A percentile compares a stretch with the other conserved stretches of the same genome.
Evolutionary conservation across 2,329 filamentous ascomycete genomes (phyloP).

Genomic region (Cladophialophora bantiana): DNA sequence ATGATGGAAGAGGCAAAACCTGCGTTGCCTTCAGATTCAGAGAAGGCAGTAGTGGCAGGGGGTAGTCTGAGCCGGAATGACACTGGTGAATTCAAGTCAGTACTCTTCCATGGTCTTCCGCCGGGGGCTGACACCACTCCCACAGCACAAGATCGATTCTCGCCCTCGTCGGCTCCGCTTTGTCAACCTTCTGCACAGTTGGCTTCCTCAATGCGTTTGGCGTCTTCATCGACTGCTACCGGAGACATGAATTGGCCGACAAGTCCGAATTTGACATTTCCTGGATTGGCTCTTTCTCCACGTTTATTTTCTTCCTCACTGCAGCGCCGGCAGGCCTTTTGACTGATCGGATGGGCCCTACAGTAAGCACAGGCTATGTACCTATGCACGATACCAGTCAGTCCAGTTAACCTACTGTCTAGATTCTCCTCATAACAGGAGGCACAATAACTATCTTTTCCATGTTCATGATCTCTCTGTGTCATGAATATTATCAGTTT

Average conservation of each 20-base stretch:
- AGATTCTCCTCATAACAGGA: slow-evolving; percentile 26
- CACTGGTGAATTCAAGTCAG: slow-evolving; percentile 23
- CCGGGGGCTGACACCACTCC: background rate
- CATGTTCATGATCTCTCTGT: slow-evolving; percentile 51
- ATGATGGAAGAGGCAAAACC: slow-evolving; percentile 13
- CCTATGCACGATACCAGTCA: background rate
- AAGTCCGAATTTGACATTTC: slow-evolving; percentile 48
- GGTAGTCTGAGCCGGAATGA: background rate
- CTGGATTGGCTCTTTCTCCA: slow-evolving; percentile 54
- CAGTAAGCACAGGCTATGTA: slow-evolving; percentile 41
- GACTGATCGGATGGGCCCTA: slow-evolving; percentile 54
- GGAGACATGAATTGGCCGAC: slow-evolving; percentile 46
- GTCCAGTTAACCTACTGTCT: slow-evolving; percentile 11
- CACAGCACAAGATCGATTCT: slow-evolving; percentile 43
- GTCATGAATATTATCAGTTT: slow-evolving; percentile 59
- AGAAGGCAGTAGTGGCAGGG: background rate
- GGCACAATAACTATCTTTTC: slow-evolving; percentile 42
- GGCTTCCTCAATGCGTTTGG: slow-evolving; percentile 53
- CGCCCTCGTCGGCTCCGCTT: slow-evolving; percentile 44
- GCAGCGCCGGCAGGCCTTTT: slow-evolving; percentile 50
- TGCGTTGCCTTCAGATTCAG: background rate
- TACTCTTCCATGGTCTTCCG: background rate
- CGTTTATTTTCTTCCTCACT: slow-evolving; percentile 48
- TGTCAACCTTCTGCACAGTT: slow-evolving; percentile 47
- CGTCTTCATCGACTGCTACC: slow-evolving; percentile 55